Conservation (phyloP, 306 rosid genomes). For the Oemleria cerasiformis region DNA sequence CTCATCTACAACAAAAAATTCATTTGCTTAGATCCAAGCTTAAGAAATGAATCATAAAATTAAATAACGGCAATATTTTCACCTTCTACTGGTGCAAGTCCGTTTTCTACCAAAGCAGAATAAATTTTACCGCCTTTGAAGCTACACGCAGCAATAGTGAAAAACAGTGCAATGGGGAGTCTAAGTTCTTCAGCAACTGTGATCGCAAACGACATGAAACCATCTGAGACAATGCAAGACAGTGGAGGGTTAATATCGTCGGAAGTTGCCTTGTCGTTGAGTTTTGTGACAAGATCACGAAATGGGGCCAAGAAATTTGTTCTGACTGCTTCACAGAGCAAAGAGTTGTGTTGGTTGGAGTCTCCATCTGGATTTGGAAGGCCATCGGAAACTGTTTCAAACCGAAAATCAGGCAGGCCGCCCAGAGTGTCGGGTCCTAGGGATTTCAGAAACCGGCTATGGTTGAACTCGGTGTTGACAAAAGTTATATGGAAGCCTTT, state of each 20-base stretch:
- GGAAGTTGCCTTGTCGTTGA: neutral
- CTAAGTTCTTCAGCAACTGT: constrained; percentile 8
- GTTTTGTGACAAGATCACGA: neutral
- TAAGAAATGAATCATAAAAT: neutral
- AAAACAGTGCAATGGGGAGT: constrained; percentile 1
- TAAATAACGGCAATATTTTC: neutral
- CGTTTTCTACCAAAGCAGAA: constrained; percentile 8
- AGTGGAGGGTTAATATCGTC: neutral
- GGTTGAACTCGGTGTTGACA: constrained; percentile 9
- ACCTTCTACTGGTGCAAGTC: constrained; percentile 14
- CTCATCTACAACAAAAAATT: neutral
- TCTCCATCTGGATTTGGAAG: neutral
- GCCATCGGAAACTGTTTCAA: neutral
- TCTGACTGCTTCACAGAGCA: neutral
- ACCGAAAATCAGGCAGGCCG: constrained; percentile 7
- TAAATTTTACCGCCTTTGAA: constrained; percentile 4
- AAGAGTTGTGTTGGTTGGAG: neutral
- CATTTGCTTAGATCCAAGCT: neutral
- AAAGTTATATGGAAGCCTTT: constrained; percentile 7
- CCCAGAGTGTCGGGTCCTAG: neutral
- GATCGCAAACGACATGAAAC: neutral
- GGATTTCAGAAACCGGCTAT: neutral
- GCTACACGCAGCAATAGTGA: neutral
- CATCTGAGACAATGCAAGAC: constrained; percentile 15
- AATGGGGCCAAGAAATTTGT: constrained; percentile 10